Conservation (phyloP, 2,329 filamentous ascomycete species). For the Penicillium sp. region DNA sequence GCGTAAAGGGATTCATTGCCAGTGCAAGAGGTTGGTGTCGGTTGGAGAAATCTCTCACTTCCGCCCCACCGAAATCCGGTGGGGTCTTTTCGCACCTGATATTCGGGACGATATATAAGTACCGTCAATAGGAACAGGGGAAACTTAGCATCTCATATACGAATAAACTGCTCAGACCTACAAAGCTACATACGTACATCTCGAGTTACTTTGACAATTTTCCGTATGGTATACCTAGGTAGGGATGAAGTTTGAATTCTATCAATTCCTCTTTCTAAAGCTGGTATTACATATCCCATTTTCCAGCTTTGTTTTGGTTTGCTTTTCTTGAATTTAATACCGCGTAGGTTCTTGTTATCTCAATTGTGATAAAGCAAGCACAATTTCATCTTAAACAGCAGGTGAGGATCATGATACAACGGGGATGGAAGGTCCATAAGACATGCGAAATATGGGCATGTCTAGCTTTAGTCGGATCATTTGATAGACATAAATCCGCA, state of each 20-base stretch:
- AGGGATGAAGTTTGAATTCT: not conserved
- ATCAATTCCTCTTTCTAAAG: not conserved
- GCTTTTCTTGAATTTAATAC: not conserved
- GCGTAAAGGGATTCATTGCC: slow-evolving; percentile 19
- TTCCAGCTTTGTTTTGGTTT: not conserved
- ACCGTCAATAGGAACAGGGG: not conserved
- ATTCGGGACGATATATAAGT: not conserved
- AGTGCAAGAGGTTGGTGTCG: not conserved
- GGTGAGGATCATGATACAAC: not conserved
- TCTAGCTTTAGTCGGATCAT: slow-evolving; percentile 22
- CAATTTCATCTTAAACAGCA: not conserved
- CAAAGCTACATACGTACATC: not conserved
- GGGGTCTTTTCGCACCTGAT: not conserved
- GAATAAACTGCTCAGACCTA: not conserved
- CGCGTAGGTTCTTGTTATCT: not conserved
- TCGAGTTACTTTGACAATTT: not conserved
- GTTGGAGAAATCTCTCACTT: not conserved
- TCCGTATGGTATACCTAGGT: no score
- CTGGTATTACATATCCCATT: not conserved
- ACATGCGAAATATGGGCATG: not conserved
- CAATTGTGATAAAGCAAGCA: not conserved
- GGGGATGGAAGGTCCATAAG: not conserved
- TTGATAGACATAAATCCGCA: slow-evolving; percentile 54
- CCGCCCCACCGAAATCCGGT: slow-evolving; percentile 2
- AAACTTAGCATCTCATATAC: not conserved